These are phyloP conservation scores for Tuber microsphaerosporum DNA, from an alignment of 495 filamentous ascomycete species.

Conservation along the genomic window DNA sequence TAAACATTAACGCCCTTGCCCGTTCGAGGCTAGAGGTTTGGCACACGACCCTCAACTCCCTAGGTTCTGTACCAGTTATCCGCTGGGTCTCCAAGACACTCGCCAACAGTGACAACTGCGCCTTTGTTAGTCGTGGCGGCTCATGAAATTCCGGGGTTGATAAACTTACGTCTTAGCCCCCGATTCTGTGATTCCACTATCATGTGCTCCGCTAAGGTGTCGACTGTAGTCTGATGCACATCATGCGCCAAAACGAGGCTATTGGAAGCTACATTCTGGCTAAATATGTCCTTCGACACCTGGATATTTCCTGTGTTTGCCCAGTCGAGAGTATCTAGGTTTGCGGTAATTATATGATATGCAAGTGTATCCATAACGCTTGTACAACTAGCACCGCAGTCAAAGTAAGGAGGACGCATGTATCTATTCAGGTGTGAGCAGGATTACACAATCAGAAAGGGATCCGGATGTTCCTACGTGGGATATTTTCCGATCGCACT, in stretches of 20 bases:
- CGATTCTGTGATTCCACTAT: slow-evolving; percentile 38
- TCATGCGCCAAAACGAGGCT: slow-evolving; percentile 49
- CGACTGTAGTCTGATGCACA: slow-evolving; percentile 46
- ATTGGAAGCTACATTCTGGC: slow-evolving; percentile 14
- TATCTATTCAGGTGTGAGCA: slow-evolving; percentile 7
- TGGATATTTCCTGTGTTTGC: slow-evolving; percentile 39
- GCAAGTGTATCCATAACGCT: slow-evolving; percentile 42
- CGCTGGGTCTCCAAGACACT: slow-evolving; percentile 64
- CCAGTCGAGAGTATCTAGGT: slow-evolving; percentile 49
- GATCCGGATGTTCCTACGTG: slow-evolving; percentile 40
- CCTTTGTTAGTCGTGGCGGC: slow-evolving; percentile 50
- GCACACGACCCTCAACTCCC: not conserved
- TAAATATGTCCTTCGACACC: slow-evolving; percentile 24
- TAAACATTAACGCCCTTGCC: slow-evolving; percentile 8
- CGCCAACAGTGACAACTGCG: slow-evolving; percentile 62
- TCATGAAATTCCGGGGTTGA: not conserved
- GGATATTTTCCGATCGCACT: slow-evolving; percentile 64
- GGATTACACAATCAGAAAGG: not conserved
- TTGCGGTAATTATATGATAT: slow-evolving; percentile 47
- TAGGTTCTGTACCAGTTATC: slow-evolving; percentile 62
- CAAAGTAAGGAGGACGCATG: slow-evolving; percentile 46
- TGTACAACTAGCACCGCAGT: slow-evolving; percentile 40
- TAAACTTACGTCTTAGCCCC: slow-evolving; percentile 39
- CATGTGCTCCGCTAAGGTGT: slow-evolving; percentile 43
- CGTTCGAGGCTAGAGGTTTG: not conserved